Evolutionary conservation across 495 filamentous ascomycete species (phyloP), one percentile per base, ranked within the genome.

Genomic region (Amphirosellinia nigrospora): DNA sequence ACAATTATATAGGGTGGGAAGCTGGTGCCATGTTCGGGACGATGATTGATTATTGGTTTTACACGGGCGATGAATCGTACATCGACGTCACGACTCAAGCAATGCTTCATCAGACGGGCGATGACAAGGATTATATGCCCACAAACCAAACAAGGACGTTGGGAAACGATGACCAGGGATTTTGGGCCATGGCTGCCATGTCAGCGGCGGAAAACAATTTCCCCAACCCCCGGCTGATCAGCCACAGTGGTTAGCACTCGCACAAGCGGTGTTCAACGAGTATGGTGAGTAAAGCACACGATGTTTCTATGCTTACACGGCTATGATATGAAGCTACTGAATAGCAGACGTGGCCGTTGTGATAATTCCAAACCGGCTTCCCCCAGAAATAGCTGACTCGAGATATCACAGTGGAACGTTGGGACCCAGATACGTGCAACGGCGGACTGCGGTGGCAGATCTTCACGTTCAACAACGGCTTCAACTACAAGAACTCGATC

Each of bases 381-480:
- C 16, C 4, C 26, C 13, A 6, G 50, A 13, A 53, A 26, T 16
- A 41, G 46, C 64, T 67, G n/a, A 67, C 52, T 15, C 52, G 8
- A 59, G 32, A 26, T 0, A 34, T 56, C 39, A 19, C 41, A 68
- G 86, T 82, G 3, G 76, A 79, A 0, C 86, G 92, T n/a, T 96
- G 93, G 93, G 86, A 94, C 69, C 80, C 81, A 19, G 71, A 72
- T 1, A 86, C 83, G 2, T 97, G 94, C 77, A 84, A 85, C 52
- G 94, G 94, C 52, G 94, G 94, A 2, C 80, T 97, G 61, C 85
- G 90, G 66, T 97, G 94, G 94, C 93, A 97, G 81, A 91, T 96
- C 69, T 93, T 88, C 79, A 83, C 87, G 10, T 94, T 92, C 79
- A 93, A 94, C 81, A 88, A 82, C 30, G 94, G 94, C 11, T 96